Base-by-base conservation (phyloP, 176 grass and related monocot genomes). In the Areca catechu region DNA sequence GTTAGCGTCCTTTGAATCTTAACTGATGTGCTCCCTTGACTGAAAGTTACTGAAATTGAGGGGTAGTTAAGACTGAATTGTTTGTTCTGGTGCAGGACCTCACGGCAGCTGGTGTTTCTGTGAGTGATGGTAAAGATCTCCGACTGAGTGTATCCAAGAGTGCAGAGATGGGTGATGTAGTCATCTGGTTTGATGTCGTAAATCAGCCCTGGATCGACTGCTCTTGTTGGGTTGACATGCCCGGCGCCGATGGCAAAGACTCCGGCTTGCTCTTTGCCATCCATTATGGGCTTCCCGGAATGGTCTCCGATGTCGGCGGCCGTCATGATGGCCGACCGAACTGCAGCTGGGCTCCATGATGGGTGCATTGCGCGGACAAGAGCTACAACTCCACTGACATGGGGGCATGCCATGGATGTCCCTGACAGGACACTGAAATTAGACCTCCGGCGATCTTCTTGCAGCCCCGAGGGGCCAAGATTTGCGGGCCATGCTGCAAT, bases 391-490 rank as follows among this genome's bases (percentile, higher is more conserved):
- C 90, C 86, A 62, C 86, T 84, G 34, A 90, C 90, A 43, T 90
- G 86, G 1, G 86, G 90, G 58, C 83, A 86, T 18, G 86, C 90
- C 90, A 90, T 95, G 16, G 90, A 95, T 0, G 90, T 90, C 37
- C 90, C 90, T 2, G 90, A 95, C 47, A 95, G 76, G 54, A 90
- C 86, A n/a, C 59, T 81, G 72, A 95, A 86, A 77, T 90, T 86
- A n/a, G 86, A 76, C 25, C 71, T 70, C 5, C 86, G 67, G 20
- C 37, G 50, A 54, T 96, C 91, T 16, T 48, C 61, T 7, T 71
- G 80, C 3, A 90, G 86, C 19, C 86, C 86, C 17, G 86, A 83
- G 3, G 91, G 91, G 0, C 83, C 86, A 0, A 95, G 56, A 75
- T 66, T 84, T 0, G 65, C 83, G 0, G 86, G 91, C 86, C 91